These are phyloP conservation scores for Aspergillus sp. DNA, from an alignment of 2,329 filamentous ascomycete species.

Conservation along the genomic window DNA sequence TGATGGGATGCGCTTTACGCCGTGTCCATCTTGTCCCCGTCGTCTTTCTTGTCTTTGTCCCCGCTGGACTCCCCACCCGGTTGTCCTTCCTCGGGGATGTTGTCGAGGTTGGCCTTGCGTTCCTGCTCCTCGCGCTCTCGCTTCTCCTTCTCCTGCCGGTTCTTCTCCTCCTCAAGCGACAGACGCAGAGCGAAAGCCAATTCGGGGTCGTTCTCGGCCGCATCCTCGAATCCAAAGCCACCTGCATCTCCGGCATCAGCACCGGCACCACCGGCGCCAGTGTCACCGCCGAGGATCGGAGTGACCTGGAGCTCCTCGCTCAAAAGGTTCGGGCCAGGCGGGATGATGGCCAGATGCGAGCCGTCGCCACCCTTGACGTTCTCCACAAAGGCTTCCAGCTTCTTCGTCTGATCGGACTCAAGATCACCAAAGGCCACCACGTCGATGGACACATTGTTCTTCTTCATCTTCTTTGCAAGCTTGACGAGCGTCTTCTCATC, in stretches of 20 bases:
- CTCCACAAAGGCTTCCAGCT: slow-evolving; percentile 90
- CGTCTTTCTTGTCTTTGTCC: slow-evolving; percentile 52
- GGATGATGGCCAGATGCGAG: slow-evolving; percentile 86
- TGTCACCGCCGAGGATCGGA: slow-evolving; percentile 84
- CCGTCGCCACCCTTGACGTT: slow-evolving; percentile 88
- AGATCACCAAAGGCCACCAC: slow-evolving; percentile 94
- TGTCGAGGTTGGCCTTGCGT: slow-evolving; percentile 73
- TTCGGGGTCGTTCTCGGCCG: slow-evolving; percentile 80
- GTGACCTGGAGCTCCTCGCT: slow-evolving; percentile 88
- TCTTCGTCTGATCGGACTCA: slow-evolving; percentile 81
- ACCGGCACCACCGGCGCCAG: slow-evolving; percentile 49
- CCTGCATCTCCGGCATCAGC: slow-evolving; percentile 55
- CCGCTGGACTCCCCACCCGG: slow-evolving; percentile 65
- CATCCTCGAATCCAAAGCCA: slow-evolving; percentile 75
- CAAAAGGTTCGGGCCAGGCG: slow-evolving; percentile 84
- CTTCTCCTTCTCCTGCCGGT: slow-evolving; percentile 81
- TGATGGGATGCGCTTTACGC: slow-evolving; percentile 53
- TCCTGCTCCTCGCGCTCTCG: slow-evolving; percentile 70
- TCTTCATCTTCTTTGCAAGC: slow-evolving; percentile 98
- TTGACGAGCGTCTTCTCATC: slow-evolving; percentile 84
- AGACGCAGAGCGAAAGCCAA: slow-evolving; percentile 90
- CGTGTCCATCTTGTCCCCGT: slow-evolving; percentile 85
- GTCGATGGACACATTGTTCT: slow-evolving; percentile 89
- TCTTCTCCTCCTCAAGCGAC: slow-evolving; percentile 98
- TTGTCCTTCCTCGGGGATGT: slow-evolving; percentile 74